Base-by-base conservation (phyloP, 345 rosid genomes). In the Salix suchowensis region DNA sequence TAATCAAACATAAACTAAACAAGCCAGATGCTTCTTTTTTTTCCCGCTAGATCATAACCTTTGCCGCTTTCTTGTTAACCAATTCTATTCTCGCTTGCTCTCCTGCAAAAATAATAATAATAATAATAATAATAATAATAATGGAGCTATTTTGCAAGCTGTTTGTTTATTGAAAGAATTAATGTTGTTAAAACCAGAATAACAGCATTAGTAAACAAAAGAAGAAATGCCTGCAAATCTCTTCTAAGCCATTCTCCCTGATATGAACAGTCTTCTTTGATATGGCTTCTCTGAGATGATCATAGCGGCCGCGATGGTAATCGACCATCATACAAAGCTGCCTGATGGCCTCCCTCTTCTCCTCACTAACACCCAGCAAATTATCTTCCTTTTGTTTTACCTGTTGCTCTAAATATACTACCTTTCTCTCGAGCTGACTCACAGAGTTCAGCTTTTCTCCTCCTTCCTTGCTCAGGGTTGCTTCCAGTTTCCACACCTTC, bases 241-340 rank as follows among this genome's bases (percentile, higher is more conserved):
- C 66, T 23, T 21, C 74, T 36, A 67, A 50, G 64, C 60, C 39
- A 52, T 7, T 18, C 74, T 74, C 68, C 68, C 52, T 79, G 75
- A 58, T 21, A 65, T 68, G 72, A 12, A 62, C 71, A 1, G 79
- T 54, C 60, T 72, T 66, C 85, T 77, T 75, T 30, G 80, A 64
- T 68, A 86, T 66, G 15, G 74, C 74, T 32, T 66, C 72, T 68
- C 68, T 79, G 73, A 76, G 80, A 18, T 82, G 66, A 69, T 81
- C 75, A 32, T 73, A 82, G 26, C 85, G 80, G 12, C 60, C 23
- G 24, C 79, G 75, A 28, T 83, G 86, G 71, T 84, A 82, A 48
- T 86, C 82, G 48, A 82, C 76, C 62, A 73, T 40, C 37, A 71
- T 5, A 26, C 74, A 71, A 9, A 80, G 80, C 67, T 80, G 80